Base-by-base conservation (phyloP, 2,329 filamentous ascomycete genomes). In the Didymella arachidicola region DNA sequence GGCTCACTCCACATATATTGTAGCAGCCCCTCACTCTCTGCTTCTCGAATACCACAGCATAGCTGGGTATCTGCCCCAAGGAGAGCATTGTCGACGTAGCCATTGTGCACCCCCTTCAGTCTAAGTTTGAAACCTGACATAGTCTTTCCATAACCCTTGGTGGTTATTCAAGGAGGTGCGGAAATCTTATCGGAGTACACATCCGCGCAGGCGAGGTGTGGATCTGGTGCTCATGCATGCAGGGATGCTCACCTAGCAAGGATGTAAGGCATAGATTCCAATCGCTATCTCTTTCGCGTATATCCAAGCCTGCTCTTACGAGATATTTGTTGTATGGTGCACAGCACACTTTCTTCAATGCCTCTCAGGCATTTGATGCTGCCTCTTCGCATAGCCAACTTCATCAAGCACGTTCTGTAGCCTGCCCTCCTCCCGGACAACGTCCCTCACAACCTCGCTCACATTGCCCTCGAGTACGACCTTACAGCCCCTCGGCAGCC, bases 401-500 rank as follows among this genome's bases (percentile, higher is more conserved):
- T 81, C 78, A 65, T 80, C 78, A 44, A 81, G 68, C 42, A 70
- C 72, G 62, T 62, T 73, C 48, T 77, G 75, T 58, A 81, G 50
- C 36, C 72, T 74, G 11, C 75, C 73, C 65, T 81, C 79, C 66
- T 79, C 79, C 38, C 71, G 71, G 25, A 81, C 78, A 30, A 81
- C 79, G 44, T 63, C 68, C 60, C 72, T 72, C 14, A 81, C 78
- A 61, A 76, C 72, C 29, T 76, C 70, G 46, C 72, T 74, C 10
- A 77, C 76, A 41, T 73, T 74, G 1, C 79, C 79, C 57, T 78
- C 71, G 7, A 81, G 62, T 26, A 73, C 64, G 5, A 81, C 77
- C 47, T 73, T 72, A 50, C 78, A 80, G n/a, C 72, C 69, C 61
- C 75, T 69, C 2, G 80, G 79, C 57, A 82, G 61, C 79, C 79